phyloP scores from a whole-genome alignment of 768 basidiomycete genomes.

The Hericium erinaceus region DNA sequence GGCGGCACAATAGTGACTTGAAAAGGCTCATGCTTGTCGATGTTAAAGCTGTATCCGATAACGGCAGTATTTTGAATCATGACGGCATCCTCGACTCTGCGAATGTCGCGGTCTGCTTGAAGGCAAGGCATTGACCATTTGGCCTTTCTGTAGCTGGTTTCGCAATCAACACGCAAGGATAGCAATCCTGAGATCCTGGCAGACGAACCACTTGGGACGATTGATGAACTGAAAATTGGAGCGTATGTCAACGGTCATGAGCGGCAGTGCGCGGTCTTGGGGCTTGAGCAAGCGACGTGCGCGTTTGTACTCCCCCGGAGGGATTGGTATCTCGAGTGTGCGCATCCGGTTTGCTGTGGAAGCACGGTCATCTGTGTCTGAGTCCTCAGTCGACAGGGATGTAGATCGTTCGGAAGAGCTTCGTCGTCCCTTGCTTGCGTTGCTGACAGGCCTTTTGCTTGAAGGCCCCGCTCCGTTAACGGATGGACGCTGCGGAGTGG shows the following conservation, averaged over 20 bases:
- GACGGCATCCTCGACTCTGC: background rate
- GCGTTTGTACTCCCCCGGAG: constrained; percentile 17
- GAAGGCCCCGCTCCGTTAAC: too few species aligned
- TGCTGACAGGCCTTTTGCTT: too few species aligned
- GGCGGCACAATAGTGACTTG: constrained; percentile 34
- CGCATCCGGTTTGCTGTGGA: too few species aligned
- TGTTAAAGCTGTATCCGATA: background rate
- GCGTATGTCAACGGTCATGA: constrained; percentile 6
- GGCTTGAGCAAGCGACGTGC: constrained; percentile 20
- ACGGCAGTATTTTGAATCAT: background rate
- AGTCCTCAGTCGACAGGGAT: too few species aligned
- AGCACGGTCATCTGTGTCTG: too few species aligned
- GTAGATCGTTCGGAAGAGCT: too few species aligned
- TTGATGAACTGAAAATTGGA: background rate
- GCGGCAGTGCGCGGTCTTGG: constrained; percentile 7
- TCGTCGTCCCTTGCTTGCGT: too few species aligned
- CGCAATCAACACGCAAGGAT: background rate
- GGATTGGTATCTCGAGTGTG: constrained; percentile 6
- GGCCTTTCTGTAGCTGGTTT: background rate
- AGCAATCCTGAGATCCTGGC: background rate
- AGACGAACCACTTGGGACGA: background rate
- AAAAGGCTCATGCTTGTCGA: constrained; percentile 22
- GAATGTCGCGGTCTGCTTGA: background rate
- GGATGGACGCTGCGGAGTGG: too few species aligned
- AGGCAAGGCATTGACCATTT: background rate